Evolutionary conservation across 352 stramenopile species (phyloP).

Genomic region (Pythium biforme): DNA sequence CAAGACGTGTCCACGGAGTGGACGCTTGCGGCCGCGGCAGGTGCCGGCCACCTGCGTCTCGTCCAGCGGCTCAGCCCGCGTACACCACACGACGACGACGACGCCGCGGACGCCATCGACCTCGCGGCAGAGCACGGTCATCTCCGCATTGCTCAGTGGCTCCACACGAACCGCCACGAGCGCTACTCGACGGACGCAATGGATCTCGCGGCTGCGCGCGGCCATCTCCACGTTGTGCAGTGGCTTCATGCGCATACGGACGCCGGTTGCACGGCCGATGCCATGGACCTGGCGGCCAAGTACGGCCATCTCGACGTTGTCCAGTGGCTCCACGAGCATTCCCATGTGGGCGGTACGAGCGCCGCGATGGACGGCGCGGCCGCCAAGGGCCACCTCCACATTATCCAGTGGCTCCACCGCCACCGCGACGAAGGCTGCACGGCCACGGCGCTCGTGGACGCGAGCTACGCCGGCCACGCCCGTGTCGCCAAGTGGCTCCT

Average conservation of each 20-base stretch:
- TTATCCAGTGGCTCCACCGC: conserved; percentile 37
- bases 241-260: conserved; percentile 18
- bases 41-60: conserved; percentile 18
- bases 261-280: conserved; percentile 29
- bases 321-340: conserved; percentile 31
- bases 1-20: conserved; percentile 16
- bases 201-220: conserved; percentile 14
- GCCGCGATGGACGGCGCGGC: conserved; percentile 33
- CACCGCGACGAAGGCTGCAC: conserved; percentile 42
- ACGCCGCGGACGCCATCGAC: conserved; percentile 29
- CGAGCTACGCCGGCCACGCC: conserved; percentile 36
- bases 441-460: conserved; percentile 38
- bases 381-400: conserved; percentile 25
- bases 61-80: conserved; percentile 4
- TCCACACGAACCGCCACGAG: conserved; percentile 21
- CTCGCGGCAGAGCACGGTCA: conserved; percentile 30
- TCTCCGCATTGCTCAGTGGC: conserved; percentile 27
- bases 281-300: conserved; percentile 33
- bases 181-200: conserved; percentile 21
- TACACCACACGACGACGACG: background rate
- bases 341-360: conserved; percentile 23
- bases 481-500: conserved; percentile 46
- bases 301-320: conserved; percentile 30
- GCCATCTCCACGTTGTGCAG: conserved; percentile 18
- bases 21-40: conserved; percentile 23